Evolutionary conservation across 1,139 yeast genomes (phyloP).

Genomic region (Pneumocystis canis): DNA sequence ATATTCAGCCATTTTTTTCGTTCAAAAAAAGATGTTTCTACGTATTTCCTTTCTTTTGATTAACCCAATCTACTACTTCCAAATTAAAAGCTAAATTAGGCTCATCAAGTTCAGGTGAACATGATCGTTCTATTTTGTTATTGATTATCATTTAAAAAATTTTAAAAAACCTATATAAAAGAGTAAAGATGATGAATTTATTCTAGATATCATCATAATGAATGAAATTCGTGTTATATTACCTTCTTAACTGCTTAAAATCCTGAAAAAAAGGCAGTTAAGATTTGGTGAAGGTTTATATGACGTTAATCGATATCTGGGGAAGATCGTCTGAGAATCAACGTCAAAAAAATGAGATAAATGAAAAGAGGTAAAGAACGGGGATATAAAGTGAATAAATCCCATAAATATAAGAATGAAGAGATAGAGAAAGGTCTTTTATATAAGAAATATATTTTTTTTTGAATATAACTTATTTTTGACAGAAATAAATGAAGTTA

Average conservation of each 20-base stretch:
- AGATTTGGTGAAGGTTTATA: too few species aligned
- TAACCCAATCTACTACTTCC: constrained; percentile 86
- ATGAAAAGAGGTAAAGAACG: too few species aligned
- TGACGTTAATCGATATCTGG: too few species aligned
- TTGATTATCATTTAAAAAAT: constrained; percentile 4
- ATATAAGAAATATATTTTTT: background rate
- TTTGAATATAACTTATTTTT: background rate
- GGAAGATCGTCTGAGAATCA: too few species aligned
- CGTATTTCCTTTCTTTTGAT: constrained; percentile 75
- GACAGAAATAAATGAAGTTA: background rate
- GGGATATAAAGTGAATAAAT: too few species aligned
- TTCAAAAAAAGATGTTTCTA: constrained; percentile 22
- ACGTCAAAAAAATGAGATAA: too few species aligned
- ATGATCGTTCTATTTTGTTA: constrained; percentile 51
- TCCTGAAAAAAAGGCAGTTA: too few species aligned
- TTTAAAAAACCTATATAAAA: background rate
- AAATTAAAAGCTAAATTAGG: constrained; percentile 80
- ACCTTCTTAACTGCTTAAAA: too few species aligned
- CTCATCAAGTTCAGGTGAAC: constrained; percentile 68
- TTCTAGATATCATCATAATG: background rate
- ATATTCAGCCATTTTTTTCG: background rate
- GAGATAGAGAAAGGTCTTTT: background rate
- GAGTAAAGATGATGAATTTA: background rate
- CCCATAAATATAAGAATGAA: too few species aligned
- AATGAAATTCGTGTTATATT: background rate